Evolutionary conservation across 78 protist genomes (phyloP).

Genomic region (Capsaspora owczarzaki): DNA sequence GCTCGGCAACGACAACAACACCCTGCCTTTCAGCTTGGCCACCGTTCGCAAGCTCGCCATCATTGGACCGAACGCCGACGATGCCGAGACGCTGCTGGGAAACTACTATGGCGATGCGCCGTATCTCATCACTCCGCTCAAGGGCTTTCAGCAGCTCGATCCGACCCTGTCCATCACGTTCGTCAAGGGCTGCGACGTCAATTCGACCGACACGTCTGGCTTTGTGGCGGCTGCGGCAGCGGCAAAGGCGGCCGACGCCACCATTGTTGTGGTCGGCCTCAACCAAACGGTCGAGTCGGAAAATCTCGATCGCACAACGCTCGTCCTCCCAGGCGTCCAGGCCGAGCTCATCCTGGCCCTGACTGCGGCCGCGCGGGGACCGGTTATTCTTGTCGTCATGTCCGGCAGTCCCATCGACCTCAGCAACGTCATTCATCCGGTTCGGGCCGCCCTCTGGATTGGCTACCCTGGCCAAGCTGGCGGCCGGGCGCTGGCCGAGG

Average conservation of each 20-base stretch:
- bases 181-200: not conserved
- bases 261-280: constrained; percentile 20
- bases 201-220: not conserved
- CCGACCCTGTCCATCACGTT: not conserved
- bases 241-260: constrained; percentile 22
- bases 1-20: not conserved
- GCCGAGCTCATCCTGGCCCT: not conserved
- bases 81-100: not conserved
- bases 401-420: constrained; percentile 15
- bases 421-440: not conserved
- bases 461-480: constrained; percentile 37
- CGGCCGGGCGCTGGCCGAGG: constrained; percentile 24
- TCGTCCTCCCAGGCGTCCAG: constrained; percentile 37
- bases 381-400: constrained; percentile 5
- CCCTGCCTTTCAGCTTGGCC: not conserved
- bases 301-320: constrained; percentile 6
- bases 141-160: not conserved
- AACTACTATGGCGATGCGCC: constrained; percentile 20
- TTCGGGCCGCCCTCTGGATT: constrained; percentile 2
- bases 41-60: not conserved
- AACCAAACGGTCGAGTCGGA: constrained; percentile 10
- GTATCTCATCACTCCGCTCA: not conserved
- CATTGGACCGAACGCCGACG: constrained; percentile 27
- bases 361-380: not conserved
- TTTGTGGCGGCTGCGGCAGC: constrained; percentile 21